Base-by-base conservation (phyloP, 2,329 filamentous ascomycete species). In the Fusarium decemcellulare region DNA sequence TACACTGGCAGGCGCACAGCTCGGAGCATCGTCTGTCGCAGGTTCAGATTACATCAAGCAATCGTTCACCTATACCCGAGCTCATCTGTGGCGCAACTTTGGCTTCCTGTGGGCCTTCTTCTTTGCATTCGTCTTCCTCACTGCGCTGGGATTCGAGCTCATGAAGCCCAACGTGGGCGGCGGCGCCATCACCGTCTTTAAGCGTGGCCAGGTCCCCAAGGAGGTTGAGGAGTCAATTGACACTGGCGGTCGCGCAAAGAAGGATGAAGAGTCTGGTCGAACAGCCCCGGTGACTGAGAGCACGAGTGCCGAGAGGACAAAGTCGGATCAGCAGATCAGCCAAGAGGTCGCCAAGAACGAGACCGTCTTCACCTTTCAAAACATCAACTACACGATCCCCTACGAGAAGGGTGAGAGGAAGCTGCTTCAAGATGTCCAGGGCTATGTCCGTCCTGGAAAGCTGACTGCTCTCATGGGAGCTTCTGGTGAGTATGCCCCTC, bases 401-500 rank as follows among this genome's bases (percentile, higher is more conserved):
- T 81, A 79, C 65, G 92, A 93, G 74, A 84, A 85, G 4, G 88
- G 93, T 53, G 81, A 87, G n/a, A 86, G 92, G 18, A 88, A 90
- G 51, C 87, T 96, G 57, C 81, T 96, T 18, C 88, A 94, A 63
- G 86, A 94, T 64, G 91, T 95, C 1, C 90, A 95, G 72, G 93
- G 93, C n/a, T 95, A 91, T 85, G 92, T 96, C 44, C 92, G 93
- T 65, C 93, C 93, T 1, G 93, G 93, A 34, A 94, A 92, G 55
- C 80, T 95, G 52, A 95, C 92, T 10, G 93, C 92, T 9, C 85
- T 95, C 1, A 95, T 95, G 93, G 91, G 84, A 37, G 83, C 84
- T 23, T 85, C 84, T 43, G 83, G 80, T 76, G 77, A 72, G 72
- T 73, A 8, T 4, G 16, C 1, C 3, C 3, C 18, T 23, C 18